phyloP scores from a whole-genome alignment of 225 moss, liverwort and hornwort species.

The Rhytidiadelphus loreus region DNA sequence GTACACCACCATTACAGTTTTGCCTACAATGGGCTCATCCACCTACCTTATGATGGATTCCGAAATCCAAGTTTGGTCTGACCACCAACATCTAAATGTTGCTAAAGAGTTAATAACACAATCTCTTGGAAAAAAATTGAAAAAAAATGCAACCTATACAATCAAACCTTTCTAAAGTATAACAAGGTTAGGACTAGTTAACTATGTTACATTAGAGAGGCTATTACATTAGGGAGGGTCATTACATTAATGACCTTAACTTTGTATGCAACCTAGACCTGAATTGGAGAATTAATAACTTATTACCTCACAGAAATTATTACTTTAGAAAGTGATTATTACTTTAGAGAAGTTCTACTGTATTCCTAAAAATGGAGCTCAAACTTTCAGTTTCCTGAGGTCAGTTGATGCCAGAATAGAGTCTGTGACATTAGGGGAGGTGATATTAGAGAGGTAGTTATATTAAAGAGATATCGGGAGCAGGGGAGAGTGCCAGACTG shows the following conservation, averaged over 20 bases:
- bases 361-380: background rate
- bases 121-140: background rate
- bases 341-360: no score
- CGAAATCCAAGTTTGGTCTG: background rate
- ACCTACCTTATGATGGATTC: background rate
- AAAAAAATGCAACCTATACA: no score
- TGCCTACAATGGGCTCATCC: background rate
- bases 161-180: no score
- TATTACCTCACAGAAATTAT: no score
- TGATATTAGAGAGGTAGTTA: background rate
- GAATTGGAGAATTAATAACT: rapidly evolving
- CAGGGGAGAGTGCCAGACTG: background rate
- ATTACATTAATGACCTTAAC: no score
- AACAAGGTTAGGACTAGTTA: rapidly evolving
- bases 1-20: background rate
- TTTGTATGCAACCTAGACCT: no score
- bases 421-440: background rate
- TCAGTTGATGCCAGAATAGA: background rate
- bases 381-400: background rate
- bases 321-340: no score
- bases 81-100: no score
- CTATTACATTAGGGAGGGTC: no score
- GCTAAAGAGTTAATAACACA: background rate
- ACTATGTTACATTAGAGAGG: no score
- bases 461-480: no score